These are phyloP conservation scores for Astrothelium subdiscretum DNA, from an alignment of 495 filamentous ascomycete genomes.

Conservation along the genomic window DNA sequence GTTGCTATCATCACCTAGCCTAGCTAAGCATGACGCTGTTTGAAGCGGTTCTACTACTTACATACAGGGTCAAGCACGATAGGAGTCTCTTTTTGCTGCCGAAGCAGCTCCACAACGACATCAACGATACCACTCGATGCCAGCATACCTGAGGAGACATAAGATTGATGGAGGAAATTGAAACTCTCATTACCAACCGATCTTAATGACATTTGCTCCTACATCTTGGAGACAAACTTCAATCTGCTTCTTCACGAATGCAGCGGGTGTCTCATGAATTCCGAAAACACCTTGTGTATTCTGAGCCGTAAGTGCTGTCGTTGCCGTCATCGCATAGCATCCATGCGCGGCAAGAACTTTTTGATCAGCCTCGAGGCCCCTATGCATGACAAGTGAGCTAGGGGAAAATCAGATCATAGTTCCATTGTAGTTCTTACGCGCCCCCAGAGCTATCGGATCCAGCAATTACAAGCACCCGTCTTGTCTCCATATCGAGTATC, in stretches of 20 bases:
- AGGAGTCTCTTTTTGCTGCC: slow-evolving; percentile 43
- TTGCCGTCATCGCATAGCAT: slow-evolving; percentile 94
- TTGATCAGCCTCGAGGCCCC: slow-evolving; percentile 94
- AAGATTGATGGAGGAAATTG: slow-evolving; percentile 1
- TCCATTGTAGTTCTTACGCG: slow-evolving; percentile 46
- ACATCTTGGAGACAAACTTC: slow-evolving; percentile 74
- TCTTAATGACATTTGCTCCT: slow-evolving; percentile 81
- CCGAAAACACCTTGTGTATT: slow-evolving; percentile 76
- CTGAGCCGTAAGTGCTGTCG: slow-evolving; percentile 87
- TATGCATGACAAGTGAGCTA: slow-evolving; percentile 24
- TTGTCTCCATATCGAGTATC: slow-evolving; percentile 10
- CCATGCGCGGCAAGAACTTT: slow-evolving; percentile 85
- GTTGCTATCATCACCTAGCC: slow-evolving; percentile 88
- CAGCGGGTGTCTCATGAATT: slow-evolving; percentile 67
- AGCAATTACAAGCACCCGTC: slow-evolving; percentile 64
- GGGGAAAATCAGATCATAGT: slow-evolving; percentile 4
- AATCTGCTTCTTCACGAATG: slow-evolving; percentile 75
- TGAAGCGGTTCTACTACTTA: slow-evolving; percentile 1
- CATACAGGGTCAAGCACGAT: slow-evolving; percentile 77
- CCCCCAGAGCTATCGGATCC: slow-evolving; percentile 81
- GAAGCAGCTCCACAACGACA: slow-evolving; percentile 57
- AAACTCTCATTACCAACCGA: slow-evolving; percentile 42
- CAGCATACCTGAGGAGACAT: slow-evolving; percentile 63
- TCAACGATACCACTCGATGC: slow-evolving; percentile 66
- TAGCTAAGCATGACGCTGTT: slow-evolving; percentile 9